Percentiles rank a stretch among this genome's conserved stretches.
phyloP scores from a whole-genome alignment of 108 stramenopile genomes.

The Chaetoceros tenuissimus region DNA sequence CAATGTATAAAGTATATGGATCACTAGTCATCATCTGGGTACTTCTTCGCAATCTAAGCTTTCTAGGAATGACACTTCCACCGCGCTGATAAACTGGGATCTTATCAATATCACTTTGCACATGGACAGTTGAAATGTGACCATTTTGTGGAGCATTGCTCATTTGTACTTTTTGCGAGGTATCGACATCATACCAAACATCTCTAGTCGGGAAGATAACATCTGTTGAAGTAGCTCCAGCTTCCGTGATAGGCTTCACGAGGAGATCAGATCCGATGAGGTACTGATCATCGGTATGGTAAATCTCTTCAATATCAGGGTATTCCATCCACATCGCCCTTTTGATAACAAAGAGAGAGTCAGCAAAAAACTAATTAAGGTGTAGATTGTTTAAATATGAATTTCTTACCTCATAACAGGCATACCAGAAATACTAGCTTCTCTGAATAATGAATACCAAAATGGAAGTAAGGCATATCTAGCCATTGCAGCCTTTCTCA shows the following conservation, averaged over 20 bases:
- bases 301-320: slow-evolving; percentile 58
- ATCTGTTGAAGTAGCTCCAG: slow-evolving; percentile 59
- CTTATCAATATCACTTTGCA: slow-evolving; percentile 76
- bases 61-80: slow-evolving; percentile 84
- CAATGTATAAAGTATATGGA: slow-evolving; percentile 95
- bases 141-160: slow-evolving; percentile 19
- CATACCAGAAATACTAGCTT: slow-evolving; percentile 80
- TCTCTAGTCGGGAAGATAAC: slow-evolving; percentile 75
- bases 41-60: slow-evolving; percentile 89
- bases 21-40: slow-evolving; percentile 84
- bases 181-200: slow-evolving; percentile 87
- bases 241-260: slow-evolving; percentile 90
- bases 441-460: slow-evolving; percentile 93
- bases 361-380: not conserved
- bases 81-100: slow-evolving; percentile 90
- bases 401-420: slow-evolving; percentile 90
- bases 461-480: slow-evolving; percentile 95
- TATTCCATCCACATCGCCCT: slow-evolving; percentile 91
- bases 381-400: no score
- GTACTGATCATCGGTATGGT: slow-evolving; percentile 80
- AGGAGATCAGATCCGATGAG: slow-evolving; percentile 93
- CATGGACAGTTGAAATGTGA: slow-evolving; percentile 25
- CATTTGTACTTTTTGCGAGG: slow-evolving; percentile 37
- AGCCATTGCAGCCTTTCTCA: slow-evolving; percentile 81
- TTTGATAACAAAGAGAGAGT: not conserved